These are phyloP conservation scores for Pseudonitzschia delicatissima DNA, from an alignment of 108 stramenopile genomes.

Conservation along the genomic window DNA sequence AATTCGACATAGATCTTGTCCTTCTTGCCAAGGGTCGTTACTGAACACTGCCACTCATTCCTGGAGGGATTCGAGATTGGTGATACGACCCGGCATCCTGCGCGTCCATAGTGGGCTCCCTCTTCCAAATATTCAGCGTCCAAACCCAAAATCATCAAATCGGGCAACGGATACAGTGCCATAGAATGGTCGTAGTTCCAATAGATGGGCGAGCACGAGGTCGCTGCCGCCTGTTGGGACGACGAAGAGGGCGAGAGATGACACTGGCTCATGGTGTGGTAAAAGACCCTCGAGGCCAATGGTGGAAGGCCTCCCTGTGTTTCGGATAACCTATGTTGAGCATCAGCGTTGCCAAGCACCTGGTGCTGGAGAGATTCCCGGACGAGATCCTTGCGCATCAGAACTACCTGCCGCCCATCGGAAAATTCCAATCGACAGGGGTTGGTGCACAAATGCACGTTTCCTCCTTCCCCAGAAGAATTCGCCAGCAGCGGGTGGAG, in stretches of 20 bases:
- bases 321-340: not conserved
- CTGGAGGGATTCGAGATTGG: constrained; percentile 1
- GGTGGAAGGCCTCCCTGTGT: not conserved
- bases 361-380: constrained; percentile 73
- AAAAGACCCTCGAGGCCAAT: constrained; percentile 39
- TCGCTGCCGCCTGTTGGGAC: constrained; percentile 22
- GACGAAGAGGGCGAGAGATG: constrained; percentile 69
- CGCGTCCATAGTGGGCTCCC: not conserved
- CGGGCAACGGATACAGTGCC: constrained; percentile 89
- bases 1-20: not conserved
- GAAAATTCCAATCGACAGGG: constrained; percentile 86
- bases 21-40: not conserved
- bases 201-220: constrained; percentile 61
- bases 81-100: constrained; percentile 1
- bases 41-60: constrained; percentile 1
- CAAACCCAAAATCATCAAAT: constrained; percentile 71
- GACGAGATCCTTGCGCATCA: constrained; percentile 88
- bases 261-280: constrained; percentile 87
- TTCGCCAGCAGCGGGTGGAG: constrained; percentile 7
- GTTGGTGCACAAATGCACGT: constrained; percentile 57
- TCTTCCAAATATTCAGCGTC: constrained; percentile 17
- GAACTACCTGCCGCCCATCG: constrained; percentile 69
- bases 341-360: constrained; percentile 33
- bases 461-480: not conserved
- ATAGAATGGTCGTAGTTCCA: constrained; percentile 92